These are phyloP conservation scores for Cadophora gregata DNA, from an alignment of 2,329 filamentous ascomycete genomes.

Conservation along the genomic window DNA sequence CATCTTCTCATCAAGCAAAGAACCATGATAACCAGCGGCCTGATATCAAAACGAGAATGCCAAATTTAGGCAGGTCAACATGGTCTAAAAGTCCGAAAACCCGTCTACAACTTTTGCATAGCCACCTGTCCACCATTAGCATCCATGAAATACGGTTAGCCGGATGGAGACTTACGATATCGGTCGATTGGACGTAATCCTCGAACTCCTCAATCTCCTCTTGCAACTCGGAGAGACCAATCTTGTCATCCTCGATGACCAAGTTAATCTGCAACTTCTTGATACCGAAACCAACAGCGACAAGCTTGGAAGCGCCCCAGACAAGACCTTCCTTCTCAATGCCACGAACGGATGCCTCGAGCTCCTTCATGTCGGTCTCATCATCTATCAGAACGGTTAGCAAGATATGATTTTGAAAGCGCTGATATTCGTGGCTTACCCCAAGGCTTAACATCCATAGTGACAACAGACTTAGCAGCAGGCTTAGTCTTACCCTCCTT, in stretches of 20 bases:
- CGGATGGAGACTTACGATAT: conserved; percentile 63
- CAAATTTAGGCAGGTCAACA: conserved; percentile 21
- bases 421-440: conserved; percentile 64
- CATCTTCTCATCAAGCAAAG: conserved; percentile 32
- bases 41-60: conserved; percentile 39
- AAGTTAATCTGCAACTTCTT: conserved; percentile 99
- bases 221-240: conserved; percentile 86
- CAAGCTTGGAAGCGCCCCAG: conserved; percentile 91
- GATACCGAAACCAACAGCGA: conserved; percentile 94
- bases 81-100: conserved; percentile 32
- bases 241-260: conserved; percentile 96
- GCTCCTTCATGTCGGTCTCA: conserved; percentile 86
- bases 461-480: conserved; percentile 94
- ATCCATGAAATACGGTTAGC: conserved; percentile 27
- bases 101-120: conserved; percentile 89
- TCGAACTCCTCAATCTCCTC: conserved; percentile 83
- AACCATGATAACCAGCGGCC: conserved; percentile 33
- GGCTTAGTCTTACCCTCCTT: conserved; percentile 93
- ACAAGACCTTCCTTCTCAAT: conserved; percentile 94
- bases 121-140: conserved; percentile 56
- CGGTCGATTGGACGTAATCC: conserved; percentile 95
- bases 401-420: neutral
- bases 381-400: conserved; percentile 66
- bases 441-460: conserved; percentile 97
- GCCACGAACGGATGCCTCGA: conserved; percentile 80